A percentile compares a stretch with the other conserved stretches of the same genome.
Evolutionary conservation across 1,139 yeast genomes (phyloP).

Genomic region (Tardiomyces digboiensis): DNA sequence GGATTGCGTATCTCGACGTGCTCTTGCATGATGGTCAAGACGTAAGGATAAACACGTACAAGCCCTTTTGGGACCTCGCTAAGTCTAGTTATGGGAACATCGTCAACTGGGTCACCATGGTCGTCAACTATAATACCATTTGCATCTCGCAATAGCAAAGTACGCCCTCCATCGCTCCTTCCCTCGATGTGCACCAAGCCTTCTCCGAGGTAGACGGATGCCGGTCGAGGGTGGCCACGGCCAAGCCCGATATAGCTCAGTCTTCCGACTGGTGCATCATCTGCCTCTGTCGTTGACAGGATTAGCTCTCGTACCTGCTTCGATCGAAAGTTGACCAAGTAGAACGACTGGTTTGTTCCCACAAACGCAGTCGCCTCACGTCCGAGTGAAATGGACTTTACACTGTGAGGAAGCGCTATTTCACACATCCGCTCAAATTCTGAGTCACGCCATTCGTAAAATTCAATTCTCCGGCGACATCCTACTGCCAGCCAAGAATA

Average conservation of each 20-base stretch:
- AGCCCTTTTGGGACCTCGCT: constrained; percentile 12
- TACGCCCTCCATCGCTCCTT: constrained; percentile 7
- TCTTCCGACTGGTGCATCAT: neutral
- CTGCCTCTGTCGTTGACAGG: neutral
- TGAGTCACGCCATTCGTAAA: constrained; percentile 30
- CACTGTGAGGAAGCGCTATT: constrained; percentile 27
- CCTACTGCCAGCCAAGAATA: constrained; percentile 24
- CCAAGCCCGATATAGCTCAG: constrained; percentile 14
- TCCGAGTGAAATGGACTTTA: constrained; percentile 6
- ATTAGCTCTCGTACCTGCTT: neutral
- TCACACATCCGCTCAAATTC: constrained; percentile 24
- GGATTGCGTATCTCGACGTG: constrained; percentile 24
- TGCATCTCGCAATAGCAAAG: constrained; percentile 19
- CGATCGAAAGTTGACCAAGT: neutral
- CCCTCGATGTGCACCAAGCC: neutral
- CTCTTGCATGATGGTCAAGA: constrained; percentile 17
- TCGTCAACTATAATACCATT: constrained; percentile 13
- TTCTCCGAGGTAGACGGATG: constrained; percentile 7
- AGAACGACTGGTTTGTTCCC: constrained; percentile 2
- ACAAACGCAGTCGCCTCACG: constrained; percentile 18
- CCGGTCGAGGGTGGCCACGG: constrained; percentile 10
- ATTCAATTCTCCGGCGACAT: constrained; percentile 25
- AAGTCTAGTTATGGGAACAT: constrained; percentile 13
- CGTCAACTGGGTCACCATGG: constrained; percentile 12
- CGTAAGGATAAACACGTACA: constrained; percentile 24